phyloP scores from a whole-genome alignment of 768 basidiomycete species.

The Suillus brevipes region DNA sequence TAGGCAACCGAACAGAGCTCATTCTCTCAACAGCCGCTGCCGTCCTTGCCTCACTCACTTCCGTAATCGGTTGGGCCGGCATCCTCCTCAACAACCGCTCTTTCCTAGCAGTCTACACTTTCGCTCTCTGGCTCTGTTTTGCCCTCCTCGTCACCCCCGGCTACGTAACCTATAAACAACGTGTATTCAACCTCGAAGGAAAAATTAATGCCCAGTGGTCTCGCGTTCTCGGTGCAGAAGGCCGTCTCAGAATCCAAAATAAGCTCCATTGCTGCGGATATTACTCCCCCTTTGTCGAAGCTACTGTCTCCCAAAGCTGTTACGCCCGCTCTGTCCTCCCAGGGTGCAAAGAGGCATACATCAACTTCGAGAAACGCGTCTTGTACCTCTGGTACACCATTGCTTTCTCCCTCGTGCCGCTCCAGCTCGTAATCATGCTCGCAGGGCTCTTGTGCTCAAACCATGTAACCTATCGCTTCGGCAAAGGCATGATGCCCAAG shows the following conservation, averaged over 20 bases:
- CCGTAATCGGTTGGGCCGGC: slow-evolving; percentile 75
- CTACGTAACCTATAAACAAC: slow-evolving; percentile 74
- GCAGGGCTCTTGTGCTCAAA: slow-evolving; percentile 71
- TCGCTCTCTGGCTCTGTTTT: slow-evolving; percentile 75
- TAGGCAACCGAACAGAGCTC: slow-evolving; percentile 67
- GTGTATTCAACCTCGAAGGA: slow-evolving; percentile 77
- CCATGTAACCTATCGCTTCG: slow-evolving; percentile 85
- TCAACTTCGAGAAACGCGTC: slow-evolving; percentile 54
- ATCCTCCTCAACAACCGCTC: slow-evolving; percentile 81
- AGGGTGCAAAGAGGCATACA: slow-evolving; percentile 70
- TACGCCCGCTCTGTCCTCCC: slow-evolving; percentile 70
- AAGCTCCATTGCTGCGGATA: slow-evolving; percentile 80
- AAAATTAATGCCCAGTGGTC: slow-evolving; percentile 82
- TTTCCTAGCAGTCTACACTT: slow-evolving; percentile 73
- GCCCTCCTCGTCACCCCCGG: slow-evolving; percentile 71
- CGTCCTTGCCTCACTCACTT: slow-evolving; percentile 57
- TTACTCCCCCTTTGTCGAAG: slow-evolving; percentile 78
- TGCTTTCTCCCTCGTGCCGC: slow-evolving; percentile 65
- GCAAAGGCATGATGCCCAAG: slow-evolving; percentile 62
- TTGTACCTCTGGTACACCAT: slow-evolving; percentile 65
- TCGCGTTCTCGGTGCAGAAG: slow-evolving; percentile 53
- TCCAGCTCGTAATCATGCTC: slow-evolving; percentile 65
- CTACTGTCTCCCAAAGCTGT: slow-evolving; percentile 71
- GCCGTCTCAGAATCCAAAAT: slow-evolving; percentile 71
- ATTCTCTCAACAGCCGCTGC: slow-evolving; percentile 71